Evolutionary conservation across 768 basidiomycete species (phyloP).

Genomic region (Boletus rufocinnamomeus): DNA sequence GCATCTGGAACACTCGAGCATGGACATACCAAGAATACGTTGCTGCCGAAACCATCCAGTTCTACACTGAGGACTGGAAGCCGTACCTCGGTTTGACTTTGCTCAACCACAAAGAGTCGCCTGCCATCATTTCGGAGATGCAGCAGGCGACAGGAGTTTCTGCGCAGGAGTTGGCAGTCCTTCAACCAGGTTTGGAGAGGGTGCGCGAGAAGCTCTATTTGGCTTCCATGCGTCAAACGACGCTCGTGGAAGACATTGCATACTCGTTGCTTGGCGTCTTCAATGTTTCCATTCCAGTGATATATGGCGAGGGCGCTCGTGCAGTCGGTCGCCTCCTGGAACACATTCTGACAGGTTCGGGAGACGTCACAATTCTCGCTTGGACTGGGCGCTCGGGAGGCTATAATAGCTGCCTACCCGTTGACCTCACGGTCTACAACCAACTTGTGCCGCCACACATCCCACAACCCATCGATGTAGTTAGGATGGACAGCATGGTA

Average conservation of each 20-base stretch:
- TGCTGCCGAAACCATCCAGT: too few species aligned
- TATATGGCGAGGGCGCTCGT: conserved; percentile 15
- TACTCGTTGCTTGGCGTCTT: conserved; percentile 22
- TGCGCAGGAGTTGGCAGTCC: too few species aligned
- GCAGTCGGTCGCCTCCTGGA: conserved; percentile 19
- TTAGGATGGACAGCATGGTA: not conserved
- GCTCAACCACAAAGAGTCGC: too few species aligned
- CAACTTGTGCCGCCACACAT: not conserved
- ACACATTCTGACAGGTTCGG: conserved; percentile 15
- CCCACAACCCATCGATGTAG: not conserved
- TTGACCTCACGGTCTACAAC: conserved; percentile 1
- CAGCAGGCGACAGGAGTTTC: too few species aligned
- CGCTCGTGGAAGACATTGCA: conserved; percentile 9
- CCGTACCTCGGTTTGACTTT: too few species aligned
- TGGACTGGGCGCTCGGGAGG: conserved; percentile 13
- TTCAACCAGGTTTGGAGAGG: conserved; percentile 10
- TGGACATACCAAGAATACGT: too few species aligned
- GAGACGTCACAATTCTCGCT: conserved; percentile 13
- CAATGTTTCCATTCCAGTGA: conserved; percentile 7
- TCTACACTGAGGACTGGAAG: too few species aligned
- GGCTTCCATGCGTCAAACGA: conserved; percentile 14
- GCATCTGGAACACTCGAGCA: too few species aligned
- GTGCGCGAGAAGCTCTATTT: conserved; percentile 23
- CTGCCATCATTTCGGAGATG: too few species aligned
- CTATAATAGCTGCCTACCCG: conserved; percentile 10